A percentile compares a stretch with the other conserved stretches of the same genome.
phyloP scores from a whole-genome alignment of 495 filamentous ascomycete species.

The Beverwykella pulmonaria region DNA sequence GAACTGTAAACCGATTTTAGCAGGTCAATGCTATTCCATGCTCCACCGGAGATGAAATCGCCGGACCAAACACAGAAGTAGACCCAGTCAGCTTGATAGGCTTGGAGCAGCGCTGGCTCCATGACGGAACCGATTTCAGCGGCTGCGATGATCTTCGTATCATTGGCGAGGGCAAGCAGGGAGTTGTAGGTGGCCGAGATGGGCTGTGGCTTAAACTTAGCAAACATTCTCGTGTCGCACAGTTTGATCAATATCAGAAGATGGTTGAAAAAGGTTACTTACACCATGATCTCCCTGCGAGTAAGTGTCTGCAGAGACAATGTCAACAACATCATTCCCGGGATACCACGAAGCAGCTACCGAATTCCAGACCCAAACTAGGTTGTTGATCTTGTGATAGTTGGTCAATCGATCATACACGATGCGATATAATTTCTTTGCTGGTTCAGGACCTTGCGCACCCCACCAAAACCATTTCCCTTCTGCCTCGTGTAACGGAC shows the following conservation, averaged over 20 bases:
- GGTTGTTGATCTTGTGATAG: conserved; percentile 50
- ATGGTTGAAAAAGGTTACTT: neutral
- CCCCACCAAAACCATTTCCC: conserved; percentile 60
- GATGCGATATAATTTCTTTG: conserved; percentile 49
- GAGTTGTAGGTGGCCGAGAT: conserved; percentile 51
- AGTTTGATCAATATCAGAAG: neutral
- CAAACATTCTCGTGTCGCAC: neutral
- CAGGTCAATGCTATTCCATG: conserved; percentile 45
- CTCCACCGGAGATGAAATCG: conserved; percentile 40
- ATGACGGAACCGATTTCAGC: conserved; percentile 53
- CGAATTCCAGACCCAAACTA: conserved; percentile 58
- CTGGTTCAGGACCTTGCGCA: conserved; percentile 51
- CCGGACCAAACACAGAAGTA: conserved; percentile 53
- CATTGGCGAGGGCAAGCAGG: conserved; percentile 48
- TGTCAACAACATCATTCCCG: conserved; percentile 50
- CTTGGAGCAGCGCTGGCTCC: conserved; percentile 46
- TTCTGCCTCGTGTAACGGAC: conserved; percentile 55
- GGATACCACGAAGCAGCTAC: conserved; percentile 52
- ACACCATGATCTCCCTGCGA: conserved; percentile 21
- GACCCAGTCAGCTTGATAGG: conserved; percentile 53
- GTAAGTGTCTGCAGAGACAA: conserved; percentile 48
- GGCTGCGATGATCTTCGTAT: conserved; percentile 54
- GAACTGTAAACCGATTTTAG: conserved; percentile 44
- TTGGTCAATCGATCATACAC: conserved; percentile 51
- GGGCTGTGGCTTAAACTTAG: conserved; percentile 26